phyloP scores from a whole-genome alignment of 176 grass and related monocot species.

The Phoenix dactylifera region DNA sequence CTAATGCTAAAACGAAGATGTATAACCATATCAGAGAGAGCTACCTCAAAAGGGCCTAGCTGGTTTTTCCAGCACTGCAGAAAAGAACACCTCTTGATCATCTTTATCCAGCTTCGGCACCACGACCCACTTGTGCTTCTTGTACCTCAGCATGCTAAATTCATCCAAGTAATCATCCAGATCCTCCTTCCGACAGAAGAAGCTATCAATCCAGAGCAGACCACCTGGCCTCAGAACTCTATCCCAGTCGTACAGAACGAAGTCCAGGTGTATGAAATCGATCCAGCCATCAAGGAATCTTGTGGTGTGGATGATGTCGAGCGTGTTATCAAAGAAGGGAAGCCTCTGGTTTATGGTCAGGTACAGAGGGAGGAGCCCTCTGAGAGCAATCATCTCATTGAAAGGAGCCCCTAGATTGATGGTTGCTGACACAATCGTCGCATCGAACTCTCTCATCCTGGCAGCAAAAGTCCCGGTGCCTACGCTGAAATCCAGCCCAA shows the following conservation, averaged over 20 bases:
- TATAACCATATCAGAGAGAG: no score
- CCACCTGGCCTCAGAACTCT: conserved; percentile 34
- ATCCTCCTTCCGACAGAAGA: conserved; percentile 32
- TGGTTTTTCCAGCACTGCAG: conserved; percentile 40
- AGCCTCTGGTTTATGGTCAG: conserved; percentile 28
- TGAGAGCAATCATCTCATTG: conserved; percentile 32
- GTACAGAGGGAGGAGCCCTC: conserved; percentile 33
- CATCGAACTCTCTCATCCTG: conserved; percentile 28
- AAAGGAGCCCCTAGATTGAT: conserved; percentile 41
- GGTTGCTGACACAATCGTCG: conserved; percentile 30
- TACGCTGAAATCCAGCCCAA: conserved; percentile 36
- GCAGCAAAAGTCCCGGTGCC: conserved; percentile 38
- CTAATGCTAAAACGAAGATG: no score
- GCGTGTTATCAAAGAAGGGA: conserved; percentile 45
- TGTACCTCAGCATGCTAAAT: conserved; percentile 34
- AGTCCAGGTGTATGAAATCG: conserved; percentile 27
- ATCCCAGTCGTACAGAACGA: conserved; percentile 39
- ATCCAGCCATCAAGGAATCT: conserved; percentile 41
- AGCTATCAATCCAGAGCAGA: conserved; percentile 37
- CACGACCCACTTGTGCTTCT: conserved; percentile 27
- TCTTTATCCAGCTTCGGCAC: conserved; percentile 38
- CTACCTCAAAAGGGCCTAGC: conserved; percentile 27
- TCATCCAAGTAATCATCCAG: conserved; percentile 33
- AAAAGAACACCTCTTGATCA: conserved; percentile 31
- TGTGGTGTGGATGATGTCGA: conserved; percentile 36